A percentile compares a stretch with the other conserved stretches of the same genome.
Conservation (phyloP, 352 stramenopile species). For the Paralagenidium karlingii region DNA sequence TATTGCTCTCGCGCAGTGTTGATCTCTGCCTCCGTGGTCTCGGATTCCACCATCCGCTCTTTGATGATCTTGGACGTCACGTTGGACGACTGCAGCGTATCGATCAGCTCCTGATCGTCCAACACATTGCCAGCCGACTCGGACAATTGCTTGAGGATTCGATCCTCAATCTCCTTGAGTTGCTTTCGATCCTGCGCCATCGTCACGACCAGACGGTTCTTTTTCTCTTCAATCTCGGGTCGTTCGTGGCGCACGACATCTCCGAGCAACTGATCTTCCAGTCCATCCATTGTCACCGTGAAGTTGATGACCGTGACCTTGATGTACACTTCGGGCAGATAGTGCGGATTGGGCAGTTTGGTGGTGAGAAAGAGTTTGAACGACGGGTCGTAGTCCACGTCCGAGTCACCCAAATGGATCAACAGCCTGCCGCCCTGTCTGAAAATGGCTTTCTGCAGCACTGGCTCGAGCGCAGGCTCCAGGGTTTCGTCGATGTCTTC, state of each 20-base stretch:
- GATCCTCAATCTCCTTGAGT: slow-evolving; percentile 88
- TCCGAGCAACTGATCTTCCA: slow-evolving; percentile 89
- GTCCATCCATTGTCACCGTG: slow-evolving; percentile 89
- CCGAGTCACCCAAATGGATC: slow-evolving; percentile 85
- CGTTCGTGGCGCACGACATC: slow-evolving; percentile 87
- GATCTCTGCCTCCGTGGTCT: slow-evolving; percentile 86
- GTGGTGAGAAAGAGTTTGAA: slow-evolving; percentile 91
- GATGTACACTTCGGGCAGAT: slow-evolving; percentile 92
- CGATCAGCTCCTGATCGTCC: slow-evolving; percentile 86
- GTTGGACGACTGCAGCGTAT: slow-evolving; percentile 80
- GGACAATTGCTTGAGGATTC: slow-evolving; percentile 86
- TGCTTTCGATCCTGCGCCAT: slow-evolving; percentile 91
- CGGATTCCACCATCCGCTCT: slow-evolving; percentile 84
- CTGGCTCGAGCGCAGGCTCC: slow-evolving; percentile 86
- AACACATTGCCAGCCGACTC: slow-evolving; percentile 88
- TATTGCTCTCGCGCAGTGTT: slow-evolving; percentile 85
- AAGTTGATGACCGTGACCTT: slow-evolving; percentile 96
- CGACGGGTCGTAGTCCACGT: slow-evolving; percentile 87
- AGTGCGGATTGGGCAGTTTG: slow-evolving; percentile 90
- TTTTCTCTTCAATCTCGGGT: slow-evolving; percentile 90
- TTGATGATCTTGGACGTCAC: slow-evolving; percentile 76
- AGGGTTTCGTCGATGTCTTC: slow-evolving; percentile 89
- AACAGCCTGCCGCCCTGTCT: slow-evolving; percentile 81
- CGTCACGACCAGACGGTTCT: slow-evolving; percentile 85
- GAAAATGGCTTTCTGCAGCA: slow-evolving; percentile 89